A percentile compares a stretch with the other conserved stretches of the same genome.
phyloP scores from a whole-genome alignment of 441 rosid genomes.

The Corymbia citriodora region DNA sequence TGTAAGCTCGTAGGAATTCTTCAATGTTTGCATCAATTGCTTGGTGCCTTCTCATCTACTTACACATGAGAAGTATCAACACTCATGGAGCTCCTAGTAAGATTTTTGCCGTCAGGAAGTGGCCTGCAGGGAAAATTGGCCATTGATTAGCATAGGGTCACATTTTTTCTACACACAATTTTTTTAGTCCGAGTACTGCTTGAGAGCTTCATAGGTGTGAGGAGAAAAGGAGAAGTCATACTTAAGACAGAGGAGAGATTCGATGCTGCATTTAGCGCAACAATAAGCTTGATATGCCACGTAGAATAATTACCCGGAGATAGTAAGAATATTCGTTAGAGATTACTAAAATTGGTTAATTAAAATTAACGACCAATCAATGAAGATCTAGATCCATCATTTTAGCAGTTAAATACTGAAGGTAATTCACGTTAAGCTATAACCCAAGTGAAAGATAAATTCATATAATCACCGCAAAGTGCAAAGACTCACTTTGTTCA shows the following conservation, averaged over 20 bases:
- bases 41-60: background rate
- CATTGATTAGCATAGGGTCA: background rate
- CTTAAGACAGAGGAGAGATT: background rate
- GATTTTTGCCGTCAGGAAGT: background rate
- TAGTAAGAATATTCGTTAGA: background rate
- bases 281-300: accelerated
- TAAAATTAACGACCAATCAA: background rate
- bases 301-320: background rate
- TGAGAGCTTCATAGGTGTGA: background rate
- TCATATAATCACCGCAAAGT: background rate
- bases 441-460: background rate
- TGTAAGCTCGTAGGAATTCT: background rate
- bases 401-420: background rate
- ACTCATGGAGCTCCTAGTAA: background rate
- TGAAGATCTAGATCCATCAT: background rate
- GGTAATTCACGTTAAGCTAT: background rate
- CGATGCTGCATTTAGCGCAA: accelerated
- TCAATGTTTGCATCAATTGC: accelerated
- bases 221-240: background rate
- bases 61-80: background rate
- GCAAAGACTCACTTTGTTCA: background rate
- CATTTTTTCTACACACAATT: background rate
- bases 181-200: background rate
- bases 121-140: background rate
- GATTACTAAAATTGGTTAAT: background rate